Evolutionary conservation across 2,329 filamentous ascomycete species (phyloP).

Genomic region (Scytalidium sp.): DNA sequence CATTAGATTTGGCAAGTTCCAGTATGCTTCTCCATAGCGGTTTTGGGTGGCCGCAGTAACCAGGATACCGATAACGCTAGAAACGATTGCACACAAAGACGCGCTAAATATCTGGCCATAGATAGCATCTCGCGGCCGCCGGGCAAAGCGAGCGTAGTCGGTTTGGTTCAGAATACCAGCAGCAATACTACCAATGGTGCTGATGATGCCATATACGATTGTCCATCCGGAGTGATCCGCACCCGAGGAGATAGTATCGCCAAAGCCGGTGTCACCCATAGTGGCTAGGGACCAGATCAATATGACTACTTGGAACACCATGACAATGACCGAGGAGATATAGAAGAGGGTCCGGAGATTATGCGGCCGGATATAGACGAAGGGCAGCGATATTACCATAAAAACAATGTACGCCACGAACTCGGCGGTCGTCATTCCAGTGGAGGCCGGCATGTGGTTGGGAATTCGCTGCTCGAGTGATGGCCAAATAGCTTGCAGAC

Average conservation of each 20-base stretch:
- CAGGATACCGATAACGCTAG: slow-evolving; percentile 36
- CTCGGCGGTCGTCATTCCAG: slow-evolving; percentile 35
- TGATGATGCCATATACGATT: slow-evolving; percentile 36
- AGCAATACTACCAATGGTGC: slow-evolving; percentile 39
- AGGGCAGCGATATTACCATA: slow-evolving; percentile 31
- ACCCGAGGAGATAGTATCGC: slow-evolving; percentile 12
- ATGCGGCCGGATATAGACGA: slow-evolving; percentile 40
- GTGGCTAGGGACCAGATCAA: slow-evolving; percentile 34
- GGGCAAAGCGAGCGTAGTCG: slow-evolving; percentile 40
- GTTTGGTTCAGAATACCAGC: slow-evolving; percentile 41
- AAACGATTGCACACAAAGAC: slow-evolving; percentile 33
- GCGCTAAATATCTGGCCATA: slow-evolving; percentile 36
- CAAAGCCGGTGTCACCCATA: slow-evolving; percentile 15
- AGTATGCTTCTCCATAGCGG: slow-evolving; percentile 43
- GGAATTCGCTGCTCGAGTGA: slow-evolving; percentile 38
- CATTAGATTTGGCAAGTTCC: slow-evolving; percentile 37
- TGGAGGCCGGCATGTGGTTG: slow-evolving; percentile 37
- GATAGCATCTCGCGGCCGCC: slow-evolving; percentile 35
- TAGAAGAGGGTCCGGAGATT: slow-evolving; percentile 28
- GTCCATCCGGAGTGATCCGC: slow-evolving; percentile 31
- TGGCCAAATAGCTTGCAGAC: slow-evolving; percentile 43
- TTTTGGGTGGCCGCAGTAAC: slow-evolving; percentile 41
- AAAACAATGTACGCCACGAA: slow-evolving; percentile 35
- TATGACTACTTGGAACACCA: slow-evolving; percentile 36
- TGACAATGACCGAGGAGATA: slow-evolving; percentile 25